phyloP scores from a whole-genome alignment of 305 asterid species.

The Plantago lanceolata region DNA sequence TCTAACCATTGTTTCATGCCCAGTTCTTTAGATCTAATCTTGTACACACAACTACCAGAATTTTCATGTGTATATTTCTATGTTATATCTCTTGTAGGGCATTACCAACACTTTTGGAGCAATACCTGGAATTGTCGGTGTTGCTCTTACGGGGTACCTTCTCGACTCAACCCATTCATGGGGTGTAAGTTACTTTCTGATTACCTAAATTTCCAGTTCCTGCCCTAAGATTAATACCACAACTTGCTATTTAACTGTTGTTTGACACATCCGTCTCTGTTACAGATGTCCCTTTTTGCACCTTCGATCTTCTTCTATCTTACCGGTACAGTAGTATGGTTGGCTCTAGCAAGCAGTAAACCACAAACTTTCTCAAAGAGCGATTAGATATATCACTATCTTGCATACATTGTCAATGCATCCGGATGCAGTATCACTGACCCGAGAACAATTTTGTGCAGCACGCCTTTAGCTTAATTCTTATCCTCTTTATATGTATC shows the following conservation, averaged over 20 bases:
- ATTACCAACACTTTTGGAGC: constrained; percentile 95
- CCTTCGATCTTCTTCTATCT: constrained; percentile 96
- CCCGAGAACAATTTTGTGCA: constrained; percentile 44
- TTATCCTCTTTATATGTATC: constrained; percentile 8
- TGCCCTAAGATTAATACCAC: too few relatives aligned
- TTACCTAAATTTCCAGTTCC: background rate
- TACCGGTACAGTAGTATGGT: constrained; percentile 86
- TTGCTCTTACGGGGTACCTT: constrained; percentile 89
- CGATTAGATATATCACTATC: constrained; percentile 32
- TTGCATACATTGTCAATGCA: constrained; percentile 18
- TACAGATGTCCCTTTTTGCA: constrained; percentile 75
- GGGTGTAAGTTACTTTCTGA: constrained; percentile 56
- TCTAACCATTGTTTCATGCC: too few relatives aligned
- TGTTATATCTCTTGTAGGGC: constrained; percentile 50
- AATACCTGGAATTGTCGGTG: constrained; percentile 89
- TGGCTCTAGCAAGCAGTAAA: constrained; percentile 86
- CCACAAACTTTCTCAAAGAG: constrained; percentile 65
- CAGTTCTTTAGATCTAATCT: too few relatives aligned
- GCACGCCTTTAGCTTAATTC: constrained; percentile 17
- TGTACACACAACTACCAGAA: background rate
- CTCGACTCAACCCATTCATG: constrained; percentile 94
- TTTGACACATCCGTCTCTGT: background rate
- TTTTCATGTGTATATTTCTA: background rate
- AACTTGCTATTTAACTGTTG: too few relatives aligned
- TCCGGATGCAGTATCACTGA: constrained; percentile 24